Evolutionary conservation across 2,329 filamentous ascomycete genomes (phyloP).

Genomic region (Aureobasidium sp.): DNA sequence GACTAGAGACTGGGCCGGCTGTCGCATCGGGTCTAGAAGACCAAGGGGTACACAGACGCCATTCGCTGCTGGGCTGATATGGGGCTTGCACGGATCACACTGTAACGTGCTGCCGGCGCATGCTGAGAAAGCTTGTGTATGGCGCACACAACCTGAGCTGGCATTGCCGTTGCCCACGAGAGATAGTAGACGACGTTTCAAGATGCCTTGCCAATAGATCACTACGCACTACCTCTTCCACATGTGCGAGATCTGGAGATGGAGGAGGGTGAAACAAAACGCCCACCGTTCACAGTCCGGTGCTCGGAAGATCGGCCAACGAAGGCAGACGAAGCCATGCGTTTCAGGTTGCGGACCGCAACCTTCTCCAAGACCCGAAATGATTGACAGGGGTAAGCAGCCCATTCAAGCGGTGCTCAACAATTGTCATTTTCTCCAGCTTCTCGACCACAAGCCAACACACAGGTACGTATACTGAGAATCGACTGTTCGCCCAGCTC

Average conservation of each 20-base stretch:
- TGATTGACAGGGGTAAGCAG: slow-evolving; percentile 10
- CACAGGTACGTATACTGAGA: background rate
- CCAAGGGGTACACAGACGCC: slow-evolving; percentile 4
- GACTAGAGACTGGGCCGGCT: background rate
- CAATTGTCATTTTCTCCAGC: background rate
- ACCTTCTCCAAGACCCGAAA: slow-evolving; percentile 10
- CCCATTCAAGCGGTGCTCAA: background rate
- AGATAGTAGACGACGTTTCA: background rate
- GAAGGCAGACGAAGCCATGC: background rate
- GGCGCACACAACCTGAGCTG: background rate
- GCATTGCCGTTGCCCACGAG: background rate
- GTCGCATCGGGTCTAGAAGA: slow-evolving; percentile 12
- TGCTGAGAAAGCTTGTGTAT: slow-evolving; percentile 5
- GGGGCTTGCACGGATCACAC: slow-evolving; percentile 8
- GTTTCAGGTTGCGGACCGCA: slow-evolving; percentile 10
- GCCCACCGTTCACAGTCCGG: background rate
- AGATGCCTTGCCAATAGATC: background rate
- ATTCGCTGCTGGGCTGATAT: slow-evolving; percentile 4
- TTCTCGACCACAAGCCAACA: background rate
- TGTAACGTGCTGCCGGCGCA: slow-evolving; percentile 6
- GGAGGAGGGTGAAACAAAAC: background rate
- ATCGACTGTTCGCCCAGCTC: background rate
- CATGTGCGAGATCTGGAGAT: background rate
- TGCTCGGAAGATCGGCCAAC: slow-evolving; percentile 1
- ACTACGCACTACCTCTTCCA: background rate